Percentiles rank a stretch among this genome's conserved stretches.
Conservation (phyloP, 108 stramenopile species). For the Mediolabrus comicus region DNA sequence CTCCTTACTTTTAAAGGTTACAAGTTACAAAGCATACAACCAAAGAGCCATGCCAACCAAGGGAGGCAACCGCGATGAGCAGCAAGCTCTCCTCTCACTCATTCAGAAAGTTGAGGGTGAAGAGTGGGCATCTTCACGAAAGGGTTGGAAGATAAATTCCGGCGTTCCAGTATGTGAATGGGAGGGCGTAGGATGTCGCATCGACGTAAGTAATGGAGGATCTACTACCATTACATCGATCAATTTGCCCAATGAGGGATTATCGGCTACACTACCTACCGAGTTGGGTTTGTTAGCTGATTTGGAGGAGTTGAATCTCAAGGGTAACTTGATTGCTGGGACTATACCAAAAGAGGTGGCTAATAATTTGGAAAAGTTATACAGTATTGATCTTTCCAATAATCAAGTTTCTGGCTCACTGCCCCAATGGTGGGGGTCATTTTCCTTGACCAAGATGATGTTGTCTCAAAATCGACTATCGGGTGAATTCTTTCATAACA, state of each 20-base stretch:
- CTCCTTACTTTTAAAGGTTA: background rate
- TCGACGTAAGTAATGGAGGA: background rate
- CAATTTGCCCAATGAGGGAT: conserved; percentile 15
- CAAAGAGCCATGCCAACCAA: background rate
- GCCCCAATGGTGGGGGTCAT: conserved; percentile 35
- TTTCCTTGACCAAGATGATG: conserved; percentile 12
- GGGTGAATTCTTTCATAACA: conserved; percentile 22
- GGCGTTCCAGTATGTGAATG: conserved; percentile 40
- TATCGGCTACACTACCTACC: conserved; percentile 44
- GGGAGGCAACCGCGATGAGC: background rate
- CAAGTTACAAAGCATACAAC: no score
- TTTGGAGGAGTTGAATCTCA: conserved; percentile 28
- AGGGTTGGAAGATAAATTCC: conserved; percentile 7
- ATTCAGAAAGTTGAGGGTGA: conserved; percentile 33
- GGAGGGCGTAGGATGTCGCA: conserved; percentile 47
- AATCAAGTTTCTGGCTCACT: conserved; percentile 24
- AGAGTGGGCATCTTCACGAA: conserved; percentile 17
- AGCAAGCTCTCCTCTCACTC: conserved; percentile 10
- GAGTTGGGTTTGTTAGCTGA: conserved; percentile 27
- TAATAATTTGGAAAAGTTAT: conserved; percentile 4
- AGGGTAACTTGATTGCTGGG: conserved; percentile 38
- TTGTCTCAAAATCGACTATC: conserved; percentile 29
- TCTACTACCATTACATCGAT: conserved; percentile 13
- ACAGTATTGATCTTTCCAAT: conserved; percentile 20
- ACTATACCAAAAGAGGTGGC: conserved; percentile 40